Conservation (phyloP, 208 protist species). For the Balamuthia mandrillaris region DNA sequence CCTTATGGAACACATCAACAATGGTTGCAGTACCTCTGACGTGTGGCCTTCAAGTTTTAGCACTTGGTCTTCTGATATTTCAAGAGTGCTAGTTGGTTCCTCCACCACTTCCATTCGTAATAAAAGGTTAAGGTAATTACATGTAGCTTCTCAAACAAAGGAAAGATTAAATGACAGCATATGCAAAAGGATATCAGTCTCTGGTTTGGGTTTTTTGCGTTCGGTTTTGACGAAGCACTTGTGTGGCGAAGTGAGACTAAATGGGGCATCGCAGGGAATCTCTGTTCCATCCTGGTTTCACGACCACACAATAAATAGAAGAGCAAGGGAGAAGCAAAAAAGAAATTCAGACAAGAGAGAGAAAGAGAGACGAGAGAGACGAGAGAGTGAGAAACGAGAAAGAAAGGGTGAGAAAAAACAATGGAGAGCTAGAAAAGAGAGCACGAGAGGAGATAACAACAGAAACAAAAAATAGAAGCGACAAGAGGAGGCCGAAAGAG, state of each 20-base stretch:
- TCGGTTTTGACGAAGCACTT: conserved; percentile 37
- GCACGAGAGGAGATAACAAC: too few species aligned
- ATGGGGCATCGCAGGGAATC: conserved; percentile 45
- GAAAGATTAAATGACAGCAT: too few species aligned
- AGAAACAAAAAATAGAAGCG: too few species aligned
- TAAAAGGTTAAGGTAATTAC: neutral
- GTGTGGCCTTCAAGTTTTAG: conserved; percentile 53
- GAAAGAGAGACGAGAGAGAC: too few species aligned
- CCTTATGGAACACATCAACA: neutral
- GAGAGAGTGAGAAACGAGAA: too few species aligned
- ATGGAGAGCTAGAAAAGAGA: neutral
- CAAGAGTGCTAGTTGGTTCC: neutral
- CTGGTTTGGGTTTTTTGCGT: neutral
- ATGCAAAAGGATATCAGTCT: conserved; percentile 34
- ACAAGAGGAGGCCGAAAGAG: too few species aligned
- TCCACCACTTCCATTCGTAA: conserved; percentile 7
- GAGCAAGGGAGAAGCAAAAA: neutral
- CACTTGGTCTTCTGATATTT: conserved; percentile 56
- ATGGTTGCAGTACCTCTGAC: too few species aligned
- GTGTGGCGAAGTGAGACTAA: conserved; percentile 47
- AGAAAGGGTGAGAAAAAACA: neutral
- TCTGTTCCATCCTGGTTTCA: conserved; percentile 63
- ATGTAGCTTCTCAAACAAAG: neutral
- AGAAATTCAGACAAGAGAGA: neutral
- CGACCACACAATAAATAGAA: neutral